Conservation (phyloP, 2,329 filamentous ascomycete species). For the Arthrobotrys megalospora region DNA sequence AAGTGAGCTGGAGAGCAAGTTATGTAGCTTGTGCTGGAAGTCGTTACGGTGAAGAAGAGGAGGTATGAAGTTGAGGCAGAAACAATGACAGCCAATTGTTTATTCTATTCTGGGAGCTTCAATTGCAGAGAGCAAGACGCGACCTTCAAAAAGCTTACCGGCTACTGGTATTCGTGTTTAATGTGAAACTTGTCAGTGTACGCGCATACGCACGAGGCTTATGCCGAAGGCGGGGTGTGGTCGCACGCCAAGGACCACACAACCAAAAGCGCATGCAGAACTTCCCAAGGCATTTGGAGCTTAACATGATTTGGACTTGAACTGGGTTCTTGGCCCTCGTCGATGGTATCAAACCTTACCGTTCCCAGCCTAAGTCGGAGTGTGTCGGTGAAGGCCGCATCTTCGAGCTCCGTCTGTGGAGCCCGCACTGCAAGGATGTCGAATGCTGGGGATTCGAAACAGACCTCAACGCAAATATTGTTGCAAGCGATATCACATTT, state of each 20-base stretch:
- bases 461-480: slow-evolving; percentile 1
- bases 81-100: not conserved
- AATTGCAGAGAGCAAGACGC: slow-evolving; percentile 1
- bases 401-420: not conserved
- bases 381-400: not conserved
- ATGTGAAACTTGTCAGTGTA: not conserved
- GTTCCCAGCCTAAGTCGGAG: slow-evolving; percentile 5
- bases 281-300: slow-evolving; percentile 1
- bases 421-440: slow-evolving; percentile 3
- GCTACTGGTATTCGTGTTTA: slow-evolving; percentile 2
- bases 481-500: not conserved
- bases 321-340: not conserved
- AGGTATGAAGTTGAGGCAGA: not conserved
- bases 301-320: slow-evolving; percentile 6
- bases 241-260: slow-evolving; percentile 15
- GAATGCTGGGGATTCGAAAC: not conserved
- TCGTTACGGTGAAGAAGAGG: slow-evolving; percentile 6
- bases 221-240: slow-evolving; percentile 32
- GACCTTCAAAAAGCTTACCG: slow-evolving; percentile 3
- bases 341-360: not conserved
- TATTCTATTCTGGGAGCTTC: not conserved
- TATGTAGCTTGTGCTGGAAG: not conserved
- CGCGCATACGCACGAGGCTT: slow-evolving; percentile 15
- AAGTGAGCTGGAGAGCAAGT: not conserved
- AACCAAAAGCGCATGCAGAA: slow-evolving; percentile 30